Base-by-base conservation (phyloP, 352 stramenopile genomes). In the Pythium coloratum region DNA sequence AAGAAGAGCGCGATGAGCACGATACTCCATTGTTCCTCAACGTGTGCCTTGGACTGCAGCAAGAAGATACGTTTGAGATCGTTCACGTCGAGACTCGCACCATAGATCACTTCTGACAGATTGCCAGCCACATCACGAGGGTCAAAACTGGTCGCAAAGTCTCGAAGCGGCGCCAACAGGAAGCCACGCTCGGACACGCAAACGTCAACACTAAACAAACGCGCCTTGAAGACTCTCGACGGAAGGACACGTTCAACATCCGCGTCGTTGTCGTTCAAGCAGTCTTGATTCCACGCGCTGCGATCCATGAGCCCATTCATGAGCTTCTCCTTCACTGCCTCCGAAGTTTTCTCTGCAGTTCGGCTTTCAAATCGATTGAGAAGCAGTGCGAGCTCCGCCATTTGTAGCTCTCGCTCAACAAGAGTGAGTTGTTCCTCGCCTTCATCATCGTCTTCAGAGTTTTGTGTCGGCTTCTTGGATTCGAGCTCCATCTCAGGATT, bases 1-100 rank as follows among this genome's bases (percentile, higher is more conserved):
- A 82, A 82, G 40, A 78, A 82, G 12, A 82, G 30, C 20, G 76
- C 70, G 10, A 76, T 71, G n/a, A 76, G 47, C n/a, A 62, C 73
- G 36, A 78, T 46, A 36, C 64, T 67, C 76, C 76, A 82, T 26
- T 72, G 70, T 5, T 82, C 69, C 1, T 76, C 64, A 9, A 78
- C 60, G 16, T 73, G 53, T 4, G 61, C 62, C 10, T 67, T 78
- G 3, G 67, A 67, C 18, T 73, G 62, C 0, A 67, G 26, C 10
- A 70, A 2, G 26, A 76, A 82, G 6, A 82, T 67, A 6, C 70
- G 56, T 20, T 66, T 69, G 32, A 79, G 65, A 24, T 80, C 73
- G 12, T 71, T 71, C 13, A 58, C 55, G 26, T 73, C 66, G 13
- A 82, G 69, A 60, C 73, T 82, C 6, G 72, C 70, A 1, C 72